Conservation (phyloP, 257 asterid genomes). For the Buddleja alternifolia region DNA sequence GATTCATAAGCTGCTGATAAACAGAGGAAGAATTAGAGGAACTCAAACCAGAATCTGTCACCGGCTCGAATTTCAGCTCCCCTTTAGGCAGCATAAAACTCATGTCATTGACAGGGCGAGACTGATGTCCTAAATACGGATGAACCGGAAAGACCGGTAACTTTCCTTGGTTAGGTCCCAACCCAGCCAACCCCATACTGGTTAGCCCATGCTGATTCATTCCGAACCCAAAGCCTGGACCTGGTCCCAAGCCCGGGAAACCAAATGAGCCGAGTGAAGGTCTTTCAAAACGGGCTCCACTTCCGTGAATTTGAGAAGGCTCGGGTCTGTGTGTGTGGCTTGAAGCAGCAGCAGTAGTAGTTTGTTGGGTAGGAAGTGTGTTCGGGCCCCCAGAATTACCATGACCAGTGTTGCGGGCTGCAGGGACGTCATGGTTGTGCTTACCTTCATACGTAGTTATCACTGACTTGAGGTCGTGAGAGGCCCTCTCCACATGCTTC, state of each 20-base stretch:
- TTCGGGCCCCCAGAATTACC: constrained; percentile 37
- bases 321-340: constrained; percentile 51
- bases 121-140: constrained; percentile 51
- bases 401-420: constrained; percentile 72
- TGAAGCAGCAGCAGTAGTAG: constrained; percentile 30
- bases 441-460: constrained; percentile 89
- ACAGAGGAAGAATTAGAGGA: constrained; percentile 45
- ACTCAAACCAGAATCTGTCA: constrained; percentile 50
- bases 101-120: constrained; percentile 39
- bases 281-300: constrained; percentile 48
- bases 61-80: constrained; percentile 59
- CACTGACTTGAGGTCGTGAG: constrained; percentile 77
- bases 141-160: constrained; percentile 39
- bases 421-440: constrained; percentile 91
- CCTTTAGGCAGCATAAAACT: constrained; percentile 57
- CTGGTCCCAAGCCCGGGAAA: constrained; percentile 45
- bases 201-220: constrained; percentile 52
- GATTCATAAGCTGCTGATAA: constrained; percentile 67
- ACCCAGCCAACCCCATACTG: constrained; percentile 46
- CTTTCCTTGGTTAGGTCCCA: constrained; percentile 49
- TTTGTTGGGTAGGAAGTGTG: constrained; percentile 41
- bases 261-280: constrained; percentile 46
- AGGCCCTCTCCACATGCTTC: constrained; percentile 90
- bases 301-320: constrained; percentile 55
- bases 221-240: constrained; percentile 53